Evolutionary conservation across 805 yeast genomes (phyloP).

Genomic region (Yarrowia sp.): DNA sequence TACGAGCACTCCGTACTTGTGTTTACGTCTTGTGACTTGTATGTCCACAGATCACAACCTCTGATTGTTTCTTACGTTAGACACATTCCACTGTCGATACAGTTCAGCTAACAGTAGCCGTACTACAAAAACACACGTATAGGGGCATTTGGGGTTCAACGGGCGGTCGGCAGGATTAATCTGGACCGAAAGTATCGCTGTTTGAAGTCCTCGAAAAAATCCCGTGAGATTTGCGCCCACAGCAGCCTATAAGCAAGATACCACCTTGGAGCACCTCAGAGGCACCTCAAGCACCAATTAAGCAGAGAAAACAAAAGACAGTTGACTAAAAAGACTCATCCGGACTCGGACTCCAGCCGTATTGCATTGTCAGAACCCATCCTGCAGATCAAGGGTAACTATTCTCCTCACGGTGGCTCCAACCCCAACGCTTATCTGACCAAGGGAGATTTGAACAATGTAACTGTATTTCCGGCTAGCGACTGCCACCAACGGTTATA

Average conservation of each 20-base stretch:
- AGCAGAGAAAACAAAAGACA: too few species aligned
- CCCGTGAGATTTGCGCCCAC: too few species aligned
- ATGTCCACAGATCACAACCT: too few species aligned
- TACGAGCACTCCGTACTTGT: neutral
- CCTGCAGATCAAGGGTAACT: constrained; percentile 8
- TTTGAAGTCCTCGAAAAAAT: too few species aligned
- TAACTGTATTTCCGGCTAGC: neutral
- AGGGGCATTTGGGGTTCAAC: neutral
- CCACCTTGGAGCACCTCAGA: too few species aligned
- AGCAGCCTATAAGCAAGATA: too few species aligned
- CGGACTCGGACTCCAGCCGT: neutral
- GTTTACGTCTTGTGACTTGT: too few species aligned
- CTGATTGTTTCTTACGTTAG: too few species aligned
- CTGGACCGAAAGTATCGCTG: too few species aligned
- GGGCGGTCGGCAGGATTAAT: neutral
- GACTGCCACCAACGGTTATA: neutral
- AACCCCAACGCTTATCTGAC: neutral
- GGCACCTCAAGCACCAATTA: too few species aligned
- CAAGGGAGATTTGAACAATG: constrained; percentile 19
- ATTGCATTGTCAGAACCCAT: neutral
- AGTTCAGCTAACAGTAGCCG: neutral
- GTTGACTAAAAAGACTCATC: too few species aligned
- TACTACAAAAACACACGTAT: constrained; percentile 2
- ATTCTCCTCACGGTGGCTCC: constrained; percentile 4
- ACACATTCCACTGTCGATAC: constrained; percentile 1